Evolutionary conservation across 2,329 filamentous ascomycete genomes (phyloP).

Genomic region (Magnaporthiopsis incrustans): DNA sequence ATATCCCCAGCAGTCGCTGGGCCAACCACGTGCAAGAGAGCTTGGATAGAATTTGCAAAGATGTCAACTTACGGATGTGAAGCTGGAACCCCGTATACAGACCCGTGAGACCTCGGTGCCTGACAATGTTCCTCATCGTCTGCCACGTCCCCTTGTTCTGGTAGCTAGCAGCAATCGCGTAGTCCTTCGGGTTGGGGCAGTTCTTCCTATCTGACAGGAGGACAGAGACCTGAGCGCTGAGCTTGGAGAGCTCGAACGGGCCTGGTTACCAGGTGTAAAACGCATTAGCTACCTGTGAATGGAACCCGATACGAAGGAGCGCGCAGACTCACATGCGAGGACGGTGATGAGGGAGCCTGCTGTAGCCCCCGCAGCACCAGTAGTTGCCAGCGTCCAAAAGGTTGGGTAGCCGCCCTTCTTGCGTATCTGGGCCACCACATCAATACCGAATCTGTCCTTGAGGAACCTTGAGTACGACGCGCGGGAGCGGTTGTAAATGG

Average conservation of each 20-base stretch:
- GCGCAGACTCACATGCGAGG: slow-evolving; percentile 55
- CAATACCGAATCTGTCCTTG: slow-evolving; percentile 55
- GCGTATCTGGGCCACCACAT: slow-evolving; percentile 67
- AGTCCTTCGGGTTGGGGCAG: slow-evolving; percentile 38
- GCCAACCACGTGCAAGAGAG: neutral
- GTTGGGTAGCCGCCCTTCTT: slow-evolving; percentile 63
- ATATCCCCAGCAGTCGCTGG: neutral
- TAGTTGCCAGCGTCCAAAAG: slow-evolving; percentile 65
- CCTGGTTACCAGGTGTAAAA: slow-evolving; percentile 30
- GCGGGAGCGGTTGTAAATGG: slow-evolving; percentile 65
- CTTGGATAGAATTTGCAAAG: neutral
- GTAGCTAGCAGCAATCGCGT: slow-evolving; percentile 58
- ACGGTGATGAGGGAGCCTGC: slow-evolving; percentile 73
- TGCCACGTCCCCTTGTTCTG: slow-evolving; percentile 70
- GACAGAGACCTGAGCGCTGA: slow-evolving; percentile 78
- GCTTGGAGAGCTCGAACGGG: slow-evolving; percentile 83
- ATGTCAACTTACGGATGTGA: slow-evolving; percentile 56
- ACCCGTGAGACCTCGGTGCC: slow-evolving; percentile 62
- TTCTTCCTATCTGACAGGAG: slow-evolving; percentile 56
- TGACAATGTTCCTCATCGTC: slow-evolving; percentile 70
- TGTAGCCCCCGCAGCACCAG: slow-evolving; percentile 69
- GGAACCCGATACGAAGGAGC: neutral
- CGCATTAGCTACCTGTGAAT: neutral
- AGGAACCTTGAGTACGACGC: slow-evolving; percentile 65
- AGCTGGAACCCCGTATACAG: slow-evolving; percentile 75